Conservation (phyloP, 83 land plant species). For the Diphasiastrum complanatum region DNA sequence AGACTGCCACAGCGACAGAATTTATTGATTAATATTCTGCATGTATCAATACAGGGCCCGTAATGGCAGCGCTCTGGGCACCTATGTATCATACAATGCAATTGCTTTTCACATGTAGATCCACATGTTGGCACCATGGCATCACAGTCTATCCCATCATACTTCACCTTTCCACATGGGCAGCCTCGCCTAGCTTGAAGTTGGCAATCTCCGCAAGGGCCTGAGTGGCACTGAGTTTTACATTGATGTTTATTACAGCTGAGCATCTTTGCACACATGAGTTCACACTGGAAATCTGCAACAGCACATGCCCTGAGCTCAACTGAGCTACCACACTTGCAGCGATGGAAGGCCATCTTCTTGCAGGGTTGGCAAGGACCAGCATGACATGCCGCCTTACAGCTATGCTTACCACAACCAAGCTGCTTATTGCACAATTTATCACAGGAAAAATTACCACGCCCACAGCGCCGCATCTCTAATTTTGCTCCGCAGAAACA, state of each 20-base stretch:
- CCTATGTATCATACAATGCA: slow-evolving; percentile 1
- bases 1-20: slow-evolving; percentile 6
- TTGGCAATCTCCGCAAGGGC: slow-evolving; percentile 4
- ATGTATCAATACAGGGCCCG: slow-evolving; percentile 4
- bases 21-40: slow-evolving; percentile 1
- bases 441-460: neutral
- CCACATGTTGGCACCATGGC: slow-evolving; percentile 12
- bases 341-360: slow-evolving; percentile 6
- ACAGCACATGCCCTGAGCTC: neutral
- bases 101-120: slow-evolving; percentile 5
- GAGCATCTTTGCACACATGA: neutral
- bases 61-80: slow-evolving; percentile 11
- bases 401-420: neutral
- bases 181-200: slow-evolving; percentile 9
- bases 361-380: slow-evolving; percentile 4
- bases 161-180: slow-evolving; percentile 10
- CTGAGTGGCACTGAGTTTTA: neutral
- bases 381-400: neutral
- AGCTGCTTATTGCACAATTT: neutral
- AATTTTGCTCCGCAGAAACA: neutral
- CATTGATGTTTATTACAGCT: slow-evolving; percentile 2
- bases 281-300: slow-evolving; percentile 11
- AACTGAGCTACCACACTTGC: neutral
- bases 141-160: neutral
- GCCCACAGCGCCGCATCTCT: slow-evolving; percentile 6